A percentile compares a stretch with the other conserved stretches of the same genome.
Conservation (phyloP, 257 asterid species). For the Cordia subcordata region DNA sequence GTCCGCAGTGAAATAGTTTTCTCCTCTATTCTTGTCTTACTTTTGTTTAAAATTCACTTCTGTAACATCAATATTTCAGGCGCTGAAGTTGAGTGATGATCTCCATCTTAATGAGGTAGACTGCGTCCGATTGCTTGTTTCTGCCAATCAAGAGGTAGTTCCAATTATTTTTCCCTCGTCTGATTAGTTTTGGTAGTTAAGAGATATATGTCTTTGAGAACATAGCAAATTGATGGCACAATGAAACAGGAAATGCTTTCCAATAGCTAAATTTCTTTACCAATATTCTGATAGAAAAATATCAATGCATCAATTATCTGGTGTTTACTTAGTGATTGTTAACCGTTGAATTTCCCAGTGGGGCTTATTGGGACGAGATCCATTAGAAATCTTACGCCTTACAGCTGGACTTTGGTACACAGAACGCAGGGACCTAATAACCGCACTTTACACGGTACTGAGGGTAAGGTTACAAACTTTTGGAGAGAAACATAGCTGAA, state of each 20-base stretch:
- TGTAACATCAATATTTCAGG: conserved; percentile 38
- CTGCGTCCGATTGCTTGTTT: conserved; percentile 71
- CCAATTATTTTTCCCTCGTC: not conserved
- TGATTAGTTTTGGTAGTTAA: not conserved
- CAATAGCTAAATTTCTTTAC: too few species aligned
- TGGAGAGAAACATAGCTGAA: conserved; percentile 4
- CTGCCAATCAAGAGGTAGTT: conserved; percentile 91
- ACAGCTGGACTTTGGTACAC: conserved; percentile 95
- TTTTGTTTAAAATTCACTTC: conserved; percentile 14
- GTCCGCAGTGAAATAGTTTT: not conserved
- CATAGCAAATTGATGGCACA: too few species aligned
- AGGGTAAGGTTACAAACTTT: conserved; percentile 52
- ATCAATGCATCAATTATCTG: not conserved
- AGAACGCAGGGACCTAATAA: conserved; percentile 82
- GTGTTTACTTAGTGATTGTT: not conserved
- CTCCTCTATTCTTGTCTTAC: conserved; percentile 8
- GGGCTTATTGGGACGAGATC: conserved; percentile 87
- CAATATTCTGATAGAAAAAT: too few species aligned
- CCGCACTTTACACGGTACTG: conserved; percentile 69
- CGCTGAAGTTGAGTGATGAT: conserved; percentile 87
- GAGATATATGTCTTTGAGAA: not conserved
- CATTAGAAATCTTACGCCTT: conserved; percentile 79
- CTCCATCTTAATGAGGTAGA: conserved; percentile 93
- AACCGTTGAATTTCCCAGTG: conserved; percentile 38
- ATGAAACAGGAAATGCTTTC: too few species aligned